Evolutionary conservation across 2,329 filamentous ascomycete species (phyloP), one percentile per base, ranked within the genome.

Genomic region (Aureobasidium melanogenum): DNA sequence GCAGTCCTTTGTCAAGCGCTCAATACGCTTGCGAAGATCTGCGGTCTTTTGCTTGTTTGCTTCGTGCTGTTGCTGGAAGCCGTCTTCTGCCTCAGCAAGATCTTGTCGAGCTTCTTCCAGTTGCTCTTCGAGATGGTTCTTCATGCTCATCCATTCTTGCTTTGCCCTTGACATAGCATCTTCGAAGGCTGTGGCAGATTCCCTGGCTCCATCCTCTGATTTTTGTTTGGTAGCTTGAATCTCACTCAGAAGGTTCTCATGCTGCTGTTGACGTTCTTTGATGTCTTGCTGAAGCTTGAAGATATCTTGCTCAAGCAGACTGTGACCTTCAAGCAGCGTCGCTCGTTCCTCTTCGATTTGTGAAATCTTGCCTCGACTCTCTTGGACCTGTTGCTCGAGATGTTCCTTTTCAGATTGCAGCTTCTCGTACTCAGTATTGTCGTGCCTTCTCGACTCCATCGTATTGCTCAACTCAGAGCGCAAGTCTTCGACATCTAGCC

Each of bases 1-100:
- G 61, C 71, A 72, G 43, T 72, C 70, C 19, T 66, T 63, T 14
- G 67, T 65, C 26, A 74, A 66, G 8, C 65, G 65, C 10, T 69
- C 66, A 63, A 74, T 66, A 52, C 52, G 63, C 38, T 66, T 66
- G 30, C 65, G 65, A 15, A 67, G 58, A 8, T 67, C 68, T 3
- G 62, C 36, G 5, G 66, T 63, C 44, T 68, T 67, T 4, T 59
- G 43, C 10, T 67, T 62, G 6, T 61, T 61, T 2, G 19, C 41
- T 48, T 54, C 54, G 24, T 63, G 47, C 24, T 65, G 63, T 28
- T 44, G 44, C 8, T 58, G 52, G 47, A 62, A 52, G 17, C 61
- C 60, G 8, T 63, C 52, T 46, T 64, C 47, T 22, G 67, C 44
- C 17, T 69, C 64, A 6, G 64, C 63, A 3, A 66, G 64, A 14